A percentile compares a stretch with the other conserved stretches of the same genome.
Conservation (phyloP, 495 filamentous ascomycete species). For the Usnea hakonensis region DNA sequence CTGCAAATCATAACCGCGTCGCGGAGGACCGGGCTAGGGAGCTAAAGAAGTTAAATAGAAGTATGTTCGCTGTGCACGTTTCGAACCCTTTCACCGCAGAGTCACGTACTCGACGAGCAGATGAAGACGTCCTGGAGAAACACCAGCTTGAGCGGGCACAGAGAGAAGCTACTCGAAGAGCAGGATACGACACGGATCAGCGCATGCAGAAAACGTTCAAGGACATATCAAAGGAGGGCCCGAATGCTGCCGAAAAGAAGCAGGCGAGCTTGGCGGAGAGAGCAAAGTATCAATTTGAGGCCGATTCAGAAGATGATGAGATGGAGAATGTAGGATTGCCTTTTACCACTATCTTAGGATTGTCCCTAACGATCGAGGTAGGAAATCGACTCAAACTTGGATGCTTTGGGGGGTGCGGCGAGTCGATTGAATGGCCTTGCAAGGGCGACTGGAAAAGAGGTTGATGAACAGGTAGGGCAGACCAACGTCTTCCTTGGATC, state of each 20-base stretch:
- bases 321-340: conserved; percentile 52
- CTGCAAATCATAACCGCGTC: conserved; percentile 56
- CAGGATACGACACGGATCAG: conserved; percentile 50
- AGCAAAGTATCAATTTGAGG: conserved; percentile 71
- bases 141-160: conserved; percentile 59
- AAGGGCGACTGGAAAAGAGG: conserved; percentile 60
- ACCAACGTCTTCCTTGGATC: neutral
- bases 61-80: conserved; percentile 76
- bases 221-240: conserved; percentile 40
- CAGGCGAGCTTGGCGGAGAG: conserved; percentile 57
- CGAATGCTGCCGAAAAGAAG: conserved; percentile 30
- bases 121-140: conserved; percentile 53
- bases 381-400: conserved; percentile 59
- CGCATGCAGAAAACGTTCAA: conserved; percentile 55
- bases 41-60: conserved; percentile 66
- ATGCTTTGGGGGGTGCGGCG: conserved; percentile 51
- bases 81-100: conserved; percentile 63
- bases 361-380: conserved; percentile 21
- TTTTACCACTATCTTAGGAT: neutral
- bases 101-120: conserved; percentile 48
- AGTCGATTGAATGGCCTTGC: conserved; percentile 59
- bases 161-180: conserved; percentile 58
- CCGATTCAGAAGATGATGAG: conserved; percentile 66
- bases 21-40: conserved; percentile 70
- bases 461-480: conserved; percentile 24